Conservation (phyloP, 495 filamentous ascomycete species). For the Penicillium nucicola region DNA sequence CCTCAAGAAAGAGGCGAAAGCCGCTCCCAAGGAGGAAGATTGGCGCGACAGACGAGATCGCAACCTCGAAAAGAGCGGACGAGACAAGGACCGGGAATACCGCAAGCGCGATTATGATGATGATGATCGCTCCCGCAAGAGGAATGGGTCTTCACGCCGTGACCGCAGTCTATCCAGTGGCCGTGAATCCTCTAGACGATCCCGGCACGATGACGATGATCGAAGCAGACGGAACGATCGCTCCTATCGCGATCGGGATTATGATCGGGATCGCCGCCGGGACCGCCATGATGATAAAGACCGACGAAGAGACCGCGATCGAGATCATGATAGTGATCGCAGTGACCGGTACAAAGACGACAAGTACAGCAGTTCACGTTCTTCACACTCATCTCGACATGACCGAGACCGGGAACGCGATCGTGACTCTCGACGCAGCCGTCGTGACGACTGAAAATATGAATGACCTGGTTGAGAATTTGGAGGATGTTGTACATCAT, state of each 20-base stretch:
- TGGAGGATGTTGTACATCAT: constrained; percentile 4
- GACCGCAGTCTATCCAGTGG: constrained; percentile 35
- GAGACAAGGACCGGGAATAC: constrained; percentile 32
- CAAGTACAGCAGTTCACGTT: constrained; percentile 31
- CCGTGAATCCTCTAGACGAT: constrained; percentile 30
- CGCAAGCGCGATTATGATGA: constrained; percentile 28
- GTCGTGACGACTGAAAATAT: constrained; percentile 27
- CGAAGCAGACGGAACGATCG: constrained; percentile 28
- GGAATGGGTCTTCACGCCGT: constrained; percentile 31
- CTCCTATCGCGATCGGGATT: constrained; percentile 30
- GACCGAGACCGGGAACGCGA: constrained; percentile 33
- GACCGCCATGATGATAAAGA: constrained; percentile 26
- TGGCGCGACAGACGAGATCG: constrained; percentile 49
- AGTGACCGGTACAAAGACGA: constrained; percentile 32
- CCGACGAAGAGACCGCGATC: constrained; percentile 34
- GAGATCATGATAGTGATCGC: constrained; percentile 29
- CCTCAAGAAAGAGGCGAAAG: constrained; percentile 44
- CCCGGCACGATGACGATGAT: constrained; percentile 32
- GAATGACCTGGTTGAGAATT: background rate
- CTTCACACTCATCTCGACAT: constrained; percentile 30
- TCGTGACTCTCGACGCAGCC: constrained; percentile 31
- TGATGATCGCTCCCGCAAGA: constrained; percentile 27
- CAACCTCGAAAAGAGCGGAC: constrained; percentile 48
- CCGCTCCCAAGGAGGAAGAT: constrained; percentile 36
- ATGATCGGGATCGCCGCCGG: constrained; percentile 25